Evolutionary conservation across 768 basidiomycete species (phyloP), one percentile per base, ranked within the genome.

Genomic region (Xanthoconium purpureum): DNA sequence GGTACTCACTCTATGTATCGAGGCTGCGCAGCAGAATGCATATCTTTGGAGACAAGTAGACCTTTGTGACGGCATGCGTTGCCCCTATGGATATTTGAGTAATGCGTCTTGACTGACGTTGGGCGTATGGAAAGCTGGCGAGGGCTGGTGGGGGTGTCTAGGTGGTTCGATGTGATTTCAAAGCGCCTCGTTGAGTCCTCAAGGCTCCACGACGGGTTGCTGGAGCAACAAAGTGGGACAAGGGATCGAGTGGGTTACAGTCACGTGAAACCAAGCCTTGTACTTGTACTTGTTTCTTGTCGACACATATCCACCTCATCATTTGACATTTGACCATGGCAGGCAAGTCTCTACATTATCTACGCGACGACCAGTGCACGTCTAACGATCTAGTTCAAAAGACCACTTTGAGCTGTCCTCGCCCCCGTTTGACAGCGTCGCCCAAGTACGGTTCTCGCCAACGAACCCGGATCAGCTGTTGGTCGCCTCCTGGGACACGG

Each of bases 401-500:
- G 73, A 73, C 37, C 72, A 79, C 61, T 57, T 73, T 9, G 81
- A 81, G 60, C 66, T 87, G 35, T 74, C 78, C 7, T 84, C 86
- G 0, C 85, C 91, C 0, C 93, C 93, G 0, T 88, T 91, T 63
- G 94, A 97, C 73, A 89, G 88, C 63, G 81, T 96, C 48, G 89
- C 92, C 3, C 80, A 84, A 38, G 75, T 98, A 30, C 79, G 82
- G 33, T 98, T 89, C 72, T 91, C 93, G 20, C 89, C 93, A 1
- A 78, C 80, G 4, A 83, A 89, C 68, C 87, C 94, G 3, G 80
- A 88, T 52, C 85, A 88, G 18, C 74, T 98, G 1, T 74, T 98
- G 0, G 91, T 90, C 17, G 84, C 91, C 13, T 88, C 90, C 57
- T 98, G 96, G 96, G 96, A 98, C 72, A 84, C 90, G 60, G 82